These are phyloP conservation scores for Viola odorata DNA, from an alignment of 345 rosid genomes.

Conservation along the genomic window DNA sequence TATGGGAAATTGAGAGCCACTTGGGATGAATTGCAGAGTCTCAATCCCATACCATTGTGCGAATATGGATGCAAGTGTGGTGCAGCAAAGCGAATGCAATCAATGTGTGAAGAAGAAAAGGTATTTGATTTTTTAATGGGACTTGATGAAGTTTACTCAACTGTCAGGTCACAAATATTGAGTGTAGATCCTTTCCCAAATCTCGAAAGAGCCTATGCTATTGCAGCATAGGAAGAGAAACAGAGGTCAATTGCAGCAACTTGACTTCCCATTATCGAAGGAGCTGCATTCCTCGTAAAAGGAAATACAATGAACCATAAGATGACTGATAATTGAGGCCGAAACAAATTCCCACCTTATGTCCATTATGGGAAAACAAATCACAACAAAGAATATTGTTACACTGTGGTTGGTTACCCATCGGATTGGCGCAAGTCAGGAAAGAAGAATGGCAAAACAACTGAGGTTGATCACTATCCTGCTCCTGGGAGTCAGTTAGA, in stretches of 20 bases:
- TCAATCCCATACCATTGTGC: not conserved
- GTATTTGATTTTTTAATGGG: slow-evolving; percentile 1
- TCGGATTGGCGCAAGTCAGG: not conserved
- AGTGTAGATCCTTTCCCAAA: not conserved
- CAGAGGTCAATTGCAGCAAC: not conserved
- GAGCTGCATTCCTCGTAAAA: not conserved
- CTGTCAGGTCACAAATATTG: not conserved
- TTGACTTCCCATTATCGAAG: not conserved
- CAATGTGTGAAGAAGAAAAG: not conserved
- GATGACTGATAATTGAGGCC: not conserved
- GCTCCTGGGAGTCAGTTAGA: no score
- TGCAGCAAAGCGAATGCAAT: not conserved
- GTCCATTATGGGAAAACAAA: not conserved
- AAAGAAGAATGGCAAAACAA: no score
- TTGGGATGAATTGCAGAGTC: not conserved
- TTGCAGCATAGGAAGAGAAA: not conserved
- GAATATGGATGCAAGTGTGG: not conserved
- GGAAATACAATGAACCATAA: not conserved
- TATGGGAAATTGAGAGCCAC: not conserved
- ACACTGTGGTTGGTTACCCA: not conserved
- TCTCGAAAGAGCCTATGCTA: not conserved
- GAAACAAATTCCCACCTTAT: not conserved
- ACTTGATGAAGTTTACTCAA: not conserved
- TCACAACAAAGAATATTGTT: not conserved
- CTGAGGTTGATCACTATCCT: no score